phyloP scores from a whole-genome alignment of 1,284 basidiomycete species.

The Ganoderma lucidum region DNA sequence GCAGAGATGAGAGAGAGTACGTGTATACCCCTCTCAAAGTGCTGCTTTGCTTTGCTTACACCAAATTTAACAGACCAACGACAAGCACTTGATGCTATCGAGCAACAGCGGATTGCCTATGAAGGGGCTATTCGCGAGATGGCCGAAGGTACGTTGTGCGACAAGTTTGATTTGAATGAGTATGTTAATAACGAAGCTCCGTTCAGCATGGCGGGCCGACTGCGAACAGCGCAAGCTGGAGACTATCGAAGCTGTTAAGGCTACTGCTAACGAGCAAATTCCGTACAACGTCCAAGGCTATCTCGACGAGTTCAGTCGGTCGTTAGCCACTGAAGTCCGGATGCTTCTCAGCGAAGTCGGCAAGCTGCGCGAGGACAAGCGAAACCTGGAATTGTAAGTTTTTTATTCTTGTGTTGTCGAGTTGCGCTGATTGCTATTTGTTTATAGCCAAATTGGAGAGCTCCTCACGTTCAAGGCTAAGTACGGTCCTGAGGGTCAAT shows the following conservation, averaged over 20 bases:
- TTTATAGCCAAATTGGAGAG: constrained; percentile 69
- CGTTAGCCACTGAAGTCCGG: constrained; percentile 79
- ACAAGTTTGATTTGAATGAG: background rate
- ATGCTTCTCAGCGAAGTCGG: constrained; percentile 81
- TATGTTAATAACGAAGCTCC: background rate
- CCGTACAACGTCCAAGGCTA: constrained; percentile 82
- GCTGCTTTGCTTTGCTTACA: background rate
- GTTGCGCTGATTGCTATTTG: constrained; percentile 1
- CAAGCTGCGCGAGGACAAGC: constrained; percentile 75
- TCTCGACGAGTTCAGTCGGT: constrained; percentile 82
- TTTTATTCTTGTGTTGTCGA: background rate
- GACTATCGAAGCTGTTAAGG: constrained; percentile 65
- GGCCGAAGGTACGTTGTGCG: constrained; percentile 31
- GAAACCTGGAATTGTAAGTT: constrained; percentile 74
- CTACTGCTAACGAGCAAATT: constrained; percentile 74
- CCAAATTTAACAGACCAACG: constrained; percentile 21
- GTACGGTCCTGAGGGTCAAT: constrained; percentile 79
- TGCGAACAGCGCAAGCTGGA: constrained; percentile 67
- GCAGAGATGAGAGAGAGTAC: constrained; percentile 27
- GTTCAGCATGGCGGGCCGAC: constrained; percentile 67
- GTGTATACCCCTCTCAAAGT: background rate
- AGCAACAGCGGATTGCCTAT: constrained; percentile 27
- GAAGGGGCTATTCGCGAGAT: constrained; percentile 32
- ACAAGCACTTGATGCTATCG: constrained; percentile 31
- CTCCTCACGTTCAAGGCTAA: constrained; percentile 72